Conservation (phyloP, 805 yeast species). For the Limtongia smithiae region DNA sequence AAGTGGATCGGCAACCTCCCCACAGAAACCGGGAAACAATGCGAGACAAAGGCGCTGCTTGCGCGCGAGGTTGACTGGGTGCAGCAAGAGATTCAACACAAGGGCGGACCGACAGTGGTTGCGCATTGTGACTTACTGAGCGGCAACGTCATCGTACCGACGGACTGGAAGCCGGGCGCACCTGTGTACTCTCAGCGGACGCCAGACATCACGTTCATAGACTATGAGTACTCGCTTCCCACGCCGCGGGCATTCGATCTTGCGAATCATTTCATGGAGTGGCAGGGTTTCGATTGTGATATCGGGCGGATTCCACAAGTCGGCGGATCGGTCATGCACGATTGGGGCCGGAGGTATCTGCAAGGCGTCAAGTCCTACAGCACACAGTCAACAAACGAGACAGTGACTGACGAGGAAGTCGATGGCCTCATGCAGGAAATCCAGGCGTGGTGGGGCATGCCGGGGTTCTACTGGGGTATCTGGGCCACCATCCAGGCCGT, state of each 20-base stretch:
- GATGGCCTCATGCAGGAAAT: slow-evolving; percentile 54
- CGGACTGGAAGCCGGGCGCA: slow-evolving; percentile 33
- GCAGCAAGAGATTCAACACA: slow-evolving; percentile 39
- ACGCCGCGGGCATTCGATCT: slow-evolving; percentile 73
- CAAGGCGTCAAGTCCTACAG: slow-evolving; percentile 32
- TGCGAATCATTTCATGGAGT: slow-evolving; percentile 70
- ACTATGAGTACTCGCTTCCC: slow-evolving; percentile 68
- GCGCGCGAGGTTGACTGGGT: slow-evolving; percentile 56
- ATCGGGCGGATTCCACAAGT: slow-evolving; percentile 57
- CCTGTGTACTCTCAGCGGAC: not conserved
- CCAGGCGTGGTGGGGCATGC: slow-evolving; percentile 63
- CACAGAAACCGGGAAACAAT: slow-evolving; percentile 35
- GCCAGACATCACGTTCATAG: slow-evolving; percentile 53
- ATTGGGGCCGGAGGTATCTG: slow-evolving; percentile 61
- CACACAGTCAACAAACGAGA: not conserved
- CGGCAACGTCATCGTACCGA: slow-evolving; percentile 68
- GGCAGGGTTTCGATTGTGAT: slow-evolving; percentile 80
- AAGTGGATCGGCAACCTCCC: slow-evolving; percentile 67
- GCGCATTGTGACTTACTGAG: slow-evolving; percentile 69
- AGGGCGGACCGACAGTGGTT: slow-evolving; percentile 53
- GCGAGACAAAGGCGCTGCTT: slow-evolving; percentile 42
- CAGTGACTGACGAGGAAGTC: slow-evolving; percentile 36
- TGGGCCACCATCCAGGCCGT: slow-evolving; percentile 76
- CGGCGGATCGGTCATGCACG: slow-evolving; percentile 45
- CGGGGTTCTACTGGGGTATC: slow-evolving; percentile 82